Conservation (phyloP, 495 filamentous ascomycete species). For the Podospora sp. region DNA sequence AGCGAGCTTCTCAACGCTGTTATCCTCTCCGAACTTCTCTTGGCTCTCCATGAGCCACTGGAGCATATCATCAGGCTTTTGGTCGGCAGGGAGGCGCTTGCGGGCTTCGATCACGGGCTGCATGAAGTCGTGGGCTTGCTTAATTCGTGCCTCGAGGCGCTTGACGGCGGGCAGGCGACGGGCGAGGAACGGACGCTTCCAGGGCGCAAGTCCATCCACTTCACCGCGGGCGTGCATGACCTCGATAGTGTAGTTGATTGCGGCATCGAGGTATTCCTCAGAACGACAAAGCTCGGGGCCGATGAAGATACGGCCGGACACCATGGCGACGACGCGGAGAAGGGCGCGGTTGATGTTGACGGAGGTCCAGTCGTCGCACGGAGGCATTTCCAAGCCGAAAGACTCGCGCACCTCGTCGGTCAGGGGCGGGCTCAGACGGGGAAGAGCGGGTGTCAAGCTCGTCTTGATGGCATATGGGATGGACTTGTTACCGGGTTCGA, state of each 20-base stretch:
- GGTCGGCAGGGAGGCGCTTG: slow-evolving; percentile 21
- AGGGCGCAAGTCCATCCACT: slow-evolving; percentile 34
- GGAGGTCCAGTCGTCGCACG: slow-evolving; percentile 46
- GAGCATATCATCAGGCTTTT: slow-evolving; percentile 41
- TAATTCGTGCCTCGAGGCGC: slow-evolving; percentile 31
- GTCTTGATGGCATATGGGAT: slow-evolving; percentile 33
- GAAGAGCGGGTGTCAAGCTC: slow-evolving; percentile 33
- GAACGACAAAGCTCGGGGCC: slow-evolving; percentile 56
- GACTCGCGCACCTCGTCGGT: slow-evolving; percentile 32
- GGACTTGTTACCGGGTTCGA: slow-evolving; percentile 17
- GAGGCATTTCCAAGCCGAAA: slow-evolving; percentile 30
- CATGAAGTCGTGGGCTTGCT: slow-evolving; percentile 35
- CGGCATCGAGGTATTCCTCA: slow-evolving; percentile 58
- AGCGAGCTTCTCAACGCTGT: slow-evolving; percentile 34
- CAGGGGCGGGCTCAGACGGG: slow-evolving; percentile 30
- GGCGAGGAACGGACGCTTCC: slow-evolving; percentile 37
- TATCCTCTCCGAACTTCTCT: slow-evolving; percentile 23
- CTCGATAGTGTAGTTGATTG: slow-evolving; percentile 61
- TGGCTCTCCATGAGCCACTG: slow-evolving; percentile 44
- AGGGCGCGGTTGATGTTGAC: slow-evolving; percentile 43
- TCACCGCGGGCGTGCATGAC: slow-evolving; percentile 38
- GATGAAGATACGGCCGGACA: slow-evolving; percentile 62
- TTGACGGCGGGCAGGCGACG: slow-evolving; percentile 37
- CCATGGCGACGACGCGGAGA: slow-evolving; percentile 54
- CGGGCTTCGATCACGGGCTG: slow-evolving; percentile 35